These are phyloP conservation scores for Tuber calosporum DNA, from an alignment of 495 filamentous ascomycete species.

Conservation along the genomic window DNA sequence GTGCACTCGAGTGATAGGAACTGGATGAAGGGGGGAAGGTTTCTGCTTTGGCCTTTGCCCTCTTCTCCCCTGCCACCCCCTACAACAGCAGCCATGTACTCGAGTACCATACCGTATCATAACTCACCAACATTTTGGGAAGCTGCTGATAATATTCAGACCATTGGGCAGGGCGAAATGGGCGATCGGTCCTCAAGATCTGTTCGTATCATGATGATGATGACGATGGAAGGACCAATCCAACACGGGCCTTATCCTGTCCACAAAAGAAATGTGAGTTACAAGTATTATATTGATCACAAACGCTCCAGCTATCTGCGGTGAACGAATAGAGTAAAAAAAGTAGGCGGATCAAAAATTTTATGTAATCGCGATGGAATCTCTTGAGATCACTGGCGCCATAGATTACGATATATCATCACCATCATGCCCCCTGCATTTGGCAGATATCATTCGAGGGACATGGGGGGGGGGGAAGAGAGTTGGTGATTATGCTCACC, in stretches of 20 bases:
- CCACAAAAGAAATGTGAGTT: too few relatives aligned
- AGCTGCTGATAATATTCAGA: neutral
- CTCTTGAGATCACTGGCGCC: neutral
- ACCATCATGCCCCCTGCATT: neutral
- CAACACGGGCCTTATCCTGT: too few relatives aligned
- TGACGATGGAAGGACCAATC: too few relatives aligned
- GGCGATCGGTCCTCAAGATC: neutral
- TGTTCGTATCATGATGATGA: too few relatives aligned
- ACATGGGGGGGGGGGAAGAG: neutral
- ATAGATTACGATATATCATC: neutral
- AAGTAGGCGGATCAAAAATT: neutral
- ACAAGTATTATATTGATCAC: neutral
- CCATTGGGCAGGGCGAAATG: neutral
- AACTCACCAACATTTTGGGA: neutral
- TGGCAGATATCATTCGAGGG: neutral
- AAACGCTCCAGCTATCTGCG: neutral
- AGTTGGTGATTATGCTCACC: neutral
- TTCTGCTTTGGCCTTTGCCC: neutral
- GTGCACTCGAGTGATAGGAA: too few relatives aligned
- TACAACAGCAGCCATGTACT: too few relatives aligned
- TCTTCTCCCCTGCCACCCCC: neutral
- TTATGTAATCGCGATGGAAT: neutral
- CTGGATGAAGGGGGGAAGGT: too few relatives aligned
- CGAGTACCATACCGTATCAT: too few relatives aligned
- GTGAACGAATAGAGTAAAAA: neutral